phyloP scores from a whole-genome alignment of 192 early-diverging fungal species.

The Phycomyces nitens region DNA sequence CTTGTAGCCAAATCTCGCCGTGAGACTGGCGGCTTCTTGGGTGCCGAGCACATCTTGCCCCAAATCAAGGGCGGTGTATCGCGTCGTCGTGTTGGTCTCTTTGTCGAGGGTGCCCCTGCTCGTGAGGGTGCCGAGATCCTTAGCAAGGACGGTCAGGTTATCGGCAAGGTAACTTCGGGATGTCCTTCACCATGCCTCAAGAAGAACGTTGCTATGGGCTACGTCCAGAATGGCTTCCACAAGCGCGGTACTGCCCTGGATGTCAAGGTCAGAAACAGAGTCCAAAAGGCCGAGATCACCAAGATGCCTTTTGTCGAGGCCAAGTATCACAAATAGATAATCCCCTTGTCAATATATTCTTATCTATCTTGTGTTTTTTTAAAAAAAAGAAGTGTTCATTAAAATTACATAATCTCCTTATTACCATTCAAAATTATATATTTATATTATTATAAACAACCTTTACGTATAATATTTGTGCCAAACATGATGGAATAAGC shows the following conservation, averaged over 20 bases:
- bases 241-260: constrained; percentile 89
- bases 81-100: constrained; percentile 82
- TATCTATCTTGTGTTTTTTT: no score
- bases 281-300: constrained; percentile 77
- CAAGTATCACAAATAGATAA: constrained; percentile 65
- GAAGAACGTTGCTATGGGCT: constrained; percentile 98
- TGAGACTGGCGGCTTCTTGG: constrained; percentile 88
- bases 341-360: no score
- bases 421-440: no score
- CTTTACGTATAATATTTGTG: no score
- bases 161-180: constrained; percentile 90
- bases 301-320: constrained; percentile 96
- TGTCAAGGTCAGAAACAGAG: constrained; percentile 85
- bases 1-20: constrained; percentile 74
- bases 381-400: no score
- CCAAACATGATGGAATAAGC: no score
- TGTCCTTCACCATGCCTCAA: constrained; percentile 87
- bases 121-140: constrained; percentile 72
- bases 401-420: no score
- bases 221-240: constrained; percentile 84
- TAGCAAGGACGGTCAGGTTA: constrained; percentile 52
- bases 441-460: no score
- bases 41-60: constrained; percentile 76
- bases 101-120: constrained; percentile 93
- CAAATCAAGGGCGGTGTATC: constrained; percentile 80